These are phyloP conservation scores for Pythium angustatum DNA, from an alignment of 352 stramenopile genomes.

Conservation along the genomic window DNA sequence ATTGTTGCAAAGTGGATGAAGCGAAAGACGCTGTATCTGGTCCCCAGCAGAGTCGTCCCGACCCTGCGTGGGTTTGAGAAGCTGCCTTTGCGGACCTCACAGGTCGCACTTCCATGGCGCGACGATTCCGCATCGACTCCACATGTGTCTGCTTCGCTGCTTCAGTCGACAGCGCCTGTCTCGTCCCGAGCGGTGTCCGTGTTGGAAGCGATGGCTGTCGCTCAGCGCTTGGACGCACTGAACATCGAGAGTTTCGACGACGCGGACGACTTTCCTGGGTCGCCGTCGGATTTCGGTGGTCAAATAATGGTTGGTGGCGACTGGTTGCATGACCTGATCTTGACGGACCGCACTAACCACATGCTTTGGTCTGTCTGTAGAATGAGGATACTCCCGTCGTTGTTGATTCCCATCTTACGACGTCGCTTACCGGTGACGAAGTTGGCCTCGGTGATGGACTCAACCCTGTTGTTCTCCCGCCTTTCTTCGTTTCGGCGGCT, in stretches of 20 bases:
- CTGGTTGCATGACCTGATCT: too few species aligned
- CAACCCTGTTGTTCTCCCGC: too few species aligned
- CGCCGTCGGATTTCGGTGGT: constrained; percentile 18
- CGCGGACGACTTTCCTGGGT: constrained; percentile 3
- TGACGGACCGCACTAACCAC: not conserved
- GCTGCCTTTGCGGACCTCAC: constrained; percentile 44
- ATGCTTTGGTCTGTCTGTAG: not conserved
- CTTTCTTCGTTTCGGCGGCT: constrained; percentile 25
- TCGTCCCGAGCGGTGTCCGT: constrained; percentile 17
- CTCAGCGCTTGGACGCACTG: constrained; percentile 7
- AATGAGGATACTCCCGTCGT: not conserved
- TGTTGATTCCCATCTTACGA: not conserved
- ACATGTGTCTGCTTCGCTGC: too few species aligned
- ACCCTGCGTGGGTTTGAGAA: constrained; percentile 51
- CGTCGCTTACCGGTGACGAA: too few species aligned
- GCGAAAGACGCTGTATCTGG: constrained; percentile 45
- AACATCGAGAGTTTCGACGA: constrained; percentile 20
- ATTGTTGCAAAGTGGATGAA: constrained; percentile 58
- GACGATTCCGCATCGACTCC: too few species aligned
- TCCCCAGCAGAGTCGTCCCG: constrained; percentile 41
- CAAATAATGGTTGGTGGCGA: constrained; percentile 24
- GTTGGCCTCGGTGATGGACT: too few species aligned
- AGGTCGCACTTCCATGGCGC: constrained; percentile 42
- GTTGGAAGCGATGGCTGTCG: constrained; percentile 21
- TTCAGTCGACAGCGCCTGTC: not conserved